Conservation (phyloP, 345 rosid genomes). For the Reutealis trisperma region DNA sequence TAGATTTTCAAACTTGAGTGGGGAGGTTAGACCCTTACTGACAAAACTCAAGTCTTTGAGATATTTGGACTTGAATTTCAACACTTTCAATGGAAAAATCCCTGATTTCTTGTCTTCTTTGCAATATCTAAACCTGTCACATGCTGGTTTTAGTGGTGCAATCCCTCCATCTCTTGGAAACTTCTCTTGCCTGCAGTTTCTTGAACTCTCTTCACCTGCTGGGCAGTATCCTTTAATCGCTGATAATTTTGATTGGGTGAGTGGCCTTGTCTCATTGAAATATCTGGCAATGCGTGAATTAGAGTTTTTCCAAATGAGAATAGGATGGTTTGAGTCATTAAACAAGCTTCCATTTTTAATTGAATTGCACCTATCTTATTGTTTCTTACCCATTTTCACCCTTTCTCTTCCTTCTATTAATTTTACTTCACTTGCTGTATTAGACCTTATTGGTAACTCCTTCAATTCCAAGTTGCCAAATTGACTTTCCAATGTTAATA, state of each 20-base stretch:
- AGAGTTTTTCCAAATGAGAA: background rate
- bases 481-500: conserved; percentile 17
- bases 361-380: conserved; percentile 28
- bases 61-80: conserved; percentile 40
- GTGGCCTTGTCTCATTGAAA: conserved; percentile 36
- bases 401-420: conserved; percentile 15
- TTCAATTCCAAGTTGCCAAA: background rate
- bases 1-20: conserved; percentile 12
- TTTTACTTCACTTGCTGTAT: conserved; percentile 17
- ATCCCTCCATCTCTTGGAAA: conserved; percentile 39
- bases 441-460: background rate
- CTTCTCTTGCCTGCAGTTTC: conserved; percentile 33
- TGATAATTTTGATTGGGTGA: conserved; percentile 36
- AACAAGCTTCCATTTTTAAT: conserved; percentile 23
- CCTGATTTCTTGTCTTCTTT: conserved; percentile 41
- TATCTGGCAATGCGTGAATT: conserved; percentile 7
- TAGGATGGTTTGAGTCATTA: background rate
- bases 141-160: conserved; percentile 34
- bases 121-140: conserved; percentile 37
- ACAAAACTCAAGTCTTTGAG: conserved; percentile 29
- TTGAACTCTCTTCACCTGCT: conserved; percentile 24
- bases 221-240: no score
- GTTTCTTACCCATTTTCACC: conserved; percentile 22
- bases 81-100: conserved; percentile 25
- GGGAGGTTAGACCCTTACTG: conserved; percentile 42